These are phyloP conservation scores for Gonium pectorale DNA, from an alignment of 139 green algal species.

Conservation along the genomic window DNA sequence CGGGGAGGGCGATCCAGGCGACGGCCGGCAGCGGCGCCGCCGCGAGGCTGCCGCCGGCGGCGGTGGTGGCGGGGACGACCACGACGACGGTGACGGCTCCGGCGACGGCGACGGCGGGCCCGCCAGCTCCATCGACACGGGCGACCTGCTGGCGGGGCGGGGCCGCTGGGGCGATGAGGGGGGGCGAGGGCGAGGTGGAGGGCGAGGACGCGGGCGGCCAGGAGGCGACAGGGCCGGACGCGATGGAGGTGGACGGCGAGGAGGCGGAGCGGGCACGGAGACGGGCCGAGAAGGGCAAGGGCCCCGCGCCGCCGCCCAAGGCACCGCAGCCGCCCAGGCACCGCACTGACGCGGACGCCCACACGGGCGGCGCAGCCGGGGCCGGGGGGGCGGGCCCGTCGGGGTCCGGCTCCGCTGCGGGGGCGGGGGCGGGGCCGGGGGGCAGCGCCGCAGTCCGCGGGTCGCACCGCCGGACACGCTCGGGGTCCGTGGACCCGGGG, in stretches of 20 bases:
- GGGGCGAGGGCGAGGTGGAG: background rate
- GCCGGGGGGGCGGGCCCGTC: no score
- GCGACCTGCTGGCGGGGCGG: conserved; percentile 18
- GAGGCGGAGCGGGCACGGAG: background rate
- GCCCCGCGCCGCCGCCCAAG: background rate
- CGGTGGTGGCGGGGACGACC: background rate
- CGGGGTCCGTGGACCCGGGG: no score
- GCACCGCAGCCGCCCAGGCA: background rate
- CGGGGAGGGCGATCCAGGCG: background rate
- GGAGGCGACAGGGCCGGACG: background rate
- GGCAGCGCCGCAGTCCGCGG: no score
- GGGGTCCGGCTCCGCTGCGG: no score
- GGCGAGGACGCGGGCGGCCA: background rate
- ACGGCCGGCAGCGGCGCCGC: background rate
- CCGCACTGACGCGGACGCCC: background rate
- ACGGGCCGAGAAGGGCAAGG: background rate
- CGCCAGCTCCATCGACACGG: conserved; percentile 35
- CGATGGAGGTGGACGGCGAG: conserved; percentile 13
- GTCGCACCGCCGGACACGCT: no score
- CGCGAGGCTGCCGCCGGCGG: background rate
- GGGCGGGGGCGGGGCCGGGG: no score
- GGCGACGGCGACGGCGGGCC: background rate
- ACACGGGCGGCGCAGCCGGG: no score
- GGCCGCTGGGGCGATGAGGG: background rate
- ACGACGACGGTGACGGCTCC: background rate